phyloP scores from a whole-genome alignment of 345 rosid genomes.

The Excoecaria cochinchinensis region DNA sequence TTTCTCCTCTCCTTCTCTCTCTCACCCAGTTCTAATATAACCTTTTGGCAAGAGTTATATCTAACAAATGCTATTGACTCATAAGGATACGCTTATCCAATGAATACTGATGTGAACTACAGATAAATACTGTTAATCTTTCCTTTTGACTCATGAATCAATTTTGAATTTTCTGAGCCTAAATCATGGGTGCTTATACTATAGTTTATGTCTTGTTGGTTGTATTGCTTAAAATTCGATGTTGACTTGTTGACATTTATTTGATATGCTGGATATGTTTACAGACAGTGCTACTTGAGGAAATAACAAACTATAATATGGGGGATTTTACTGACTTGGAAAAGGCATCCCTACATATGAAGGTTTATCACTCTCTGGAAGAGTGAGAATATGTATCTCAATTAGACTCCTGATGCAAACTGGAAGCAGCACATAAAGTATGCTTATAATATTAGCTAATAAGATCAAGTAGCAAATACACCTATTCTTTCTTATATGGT shows the following conservation, averaged over 20 bases:
- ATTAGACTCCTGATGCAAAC: not conserved
- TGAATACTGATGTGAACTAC: not conserved
- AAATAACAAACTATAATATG: not conserved
- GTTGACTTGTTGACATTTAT: not conserved
- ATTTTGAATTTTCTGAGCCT: not conserved
- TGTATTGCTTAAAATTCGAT: not conserved
- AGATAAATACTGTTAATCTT: not conserved
- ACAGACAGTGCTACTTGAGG: not conserved
- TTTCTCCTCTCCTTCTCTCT: not conserved
- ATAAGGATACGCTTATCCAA: not conserved
- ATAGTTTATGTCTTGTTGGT: too few relatives aligned
- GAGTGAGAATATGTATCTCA: not conserved
- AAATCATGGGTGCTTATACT: not conserved
- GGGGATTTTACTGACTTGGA: not conserved
- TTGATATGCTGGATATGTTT: not conserved
- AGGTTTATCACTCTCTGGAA: not conserved
- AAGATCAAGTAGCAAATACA: not conserved
- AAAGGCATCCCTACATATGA: not conserved
- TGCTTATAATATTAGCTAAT: too few relatives aligned
- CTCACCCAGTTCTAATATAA: not conserved
- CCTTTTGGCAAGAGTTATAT: constrained; percentile 1
- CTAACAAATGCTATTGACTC: not conserved
- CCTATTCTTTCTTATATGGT: not conserved
- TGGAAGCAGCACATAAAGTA: too few relatives aligned
- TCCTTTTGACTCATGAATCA: not conserved